Evolutionary conservation across 257 asterid genomes (phyloP), one percentile per base, ranked within the genome.

Genomic region (Paulownia fortunei): DNA sequence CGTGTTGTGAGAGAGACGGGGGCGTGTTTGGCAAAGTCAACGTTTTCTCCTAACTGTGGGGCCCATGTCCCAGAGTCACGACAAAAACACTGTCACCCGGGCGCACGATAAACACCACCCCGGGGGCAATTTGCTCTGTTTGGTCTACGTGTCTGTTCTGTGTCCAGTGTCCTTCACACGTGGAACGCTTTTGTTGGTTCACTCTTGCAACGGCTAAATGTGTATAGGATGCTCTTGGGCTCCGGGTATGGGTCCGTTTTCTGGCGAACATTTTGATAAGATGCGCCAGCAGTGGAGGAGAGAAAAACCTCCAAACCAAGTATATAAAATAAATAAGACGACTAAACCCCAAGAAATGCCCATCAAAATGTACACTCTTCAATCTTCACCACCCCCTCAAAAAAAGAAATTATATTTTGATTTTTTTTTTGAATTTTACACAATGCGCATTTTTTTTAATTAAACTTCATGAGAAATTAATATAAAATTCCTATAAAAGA

Each of bases 81-180:
- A 72, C 6, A 54, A 12, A 32, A 27, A 8, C 66, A 72, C 19
- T 34, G 23, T 30, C 24, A 36, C 5, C 55, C 60, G 15, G 78
- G 71, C 47, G 78, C 71, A 44, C 37, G 71, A 61, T 44, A 74
- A 3, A 46, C 62, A 15, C 62, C 61, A 66, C 49, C 47, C 44
- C 13, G 18, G 58, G 8, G 52, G 19, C 27, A 51, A 15, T 24
- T 6, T 10, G 68, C 4, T 59, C 6, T 11, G 44, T 44, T 59
- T 21, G 30, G 68, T 52, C 55, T 41, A 70, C 77, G 79, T 51
- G 56, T 62, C 47, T 6, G 19, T 24, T 71, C 16, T 36, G 0
- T 49, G 2, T 23, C 18, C 26, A 3, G 37, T 19, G 13, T 11
- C 1, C n/a, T n/a, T 10, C 5, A 61, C 37, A 79, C 78, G 78